These are phyloP conservation scores for Aspergillus fumigatiaffinis DNA, from an alignment of 2,329 filamentous ascomycete species.

Conservation along the genomic window DNA sequence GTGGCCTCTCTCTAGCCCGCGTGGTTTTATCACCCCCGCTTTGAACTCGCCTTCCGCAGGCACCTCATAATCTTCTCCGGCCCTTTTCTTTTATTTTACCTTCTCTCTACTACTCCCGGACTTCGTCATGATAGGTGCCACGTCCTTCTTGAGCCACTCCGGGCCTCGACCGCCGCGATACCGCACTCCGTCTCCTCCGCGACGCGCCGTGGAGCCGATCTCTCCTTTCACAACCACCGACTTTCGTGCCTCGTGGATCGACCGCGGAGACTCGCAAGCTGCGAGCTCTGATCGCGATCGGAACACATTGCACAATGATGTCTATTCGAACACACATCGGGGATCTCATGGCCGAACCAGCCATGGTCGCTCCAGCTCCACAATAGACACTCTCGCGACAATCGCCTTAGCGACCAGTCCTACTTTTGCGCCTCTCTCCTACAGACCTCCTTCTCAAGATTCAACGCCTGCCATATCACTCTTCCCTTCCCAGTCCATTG, in stretches of 20 bases:
- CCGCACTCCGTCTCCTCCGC: constrained; percentile 45
- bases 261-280: constrained; percentile 24
- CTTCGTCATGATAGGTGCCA: constrained; percentile 35
- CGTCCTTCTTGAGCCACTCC: constrained; percentile 34
- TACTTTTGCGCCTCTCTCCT: constrained; percentile 36
- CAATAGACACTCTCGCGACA: constrained; percentile 48
- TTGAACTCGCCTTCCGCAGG: constrained; percentile 36
- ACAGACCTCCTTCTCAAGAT: constrained; percentile 28
- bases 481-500: constrained; percentile 27
- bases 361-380: constrained; percentile 44
- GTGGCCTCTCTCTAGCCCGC: constrained; percentile 39
- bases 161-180: constrained; percentile 40
- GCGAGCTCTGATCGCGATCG: constrained; percentile 22
- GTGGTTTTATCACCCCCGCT: constrained; percentile 42
- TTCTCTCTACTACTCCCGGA: constrained; percentile 5
- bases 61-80: constrained; percentile 24
- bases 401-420: constrained; percentile 49
- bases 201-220: constrained; percentile 45
- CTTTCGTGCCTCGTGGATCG: constrained; percentile 26
- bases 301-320: constrained; percentile 17
- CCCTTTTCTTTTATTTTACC: constrained; percentile 9
- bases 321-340: constrained; percentile 18
- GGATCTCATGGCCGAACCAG: constrained; percentile 28
- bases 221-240: constrained; percentile 35
- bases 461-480: constrained; percentile 22